Evolutionary conservation across 2,329 filamentous ascomycete species (phyloP).

Genomic region (Venturia carpophila): DNA sequence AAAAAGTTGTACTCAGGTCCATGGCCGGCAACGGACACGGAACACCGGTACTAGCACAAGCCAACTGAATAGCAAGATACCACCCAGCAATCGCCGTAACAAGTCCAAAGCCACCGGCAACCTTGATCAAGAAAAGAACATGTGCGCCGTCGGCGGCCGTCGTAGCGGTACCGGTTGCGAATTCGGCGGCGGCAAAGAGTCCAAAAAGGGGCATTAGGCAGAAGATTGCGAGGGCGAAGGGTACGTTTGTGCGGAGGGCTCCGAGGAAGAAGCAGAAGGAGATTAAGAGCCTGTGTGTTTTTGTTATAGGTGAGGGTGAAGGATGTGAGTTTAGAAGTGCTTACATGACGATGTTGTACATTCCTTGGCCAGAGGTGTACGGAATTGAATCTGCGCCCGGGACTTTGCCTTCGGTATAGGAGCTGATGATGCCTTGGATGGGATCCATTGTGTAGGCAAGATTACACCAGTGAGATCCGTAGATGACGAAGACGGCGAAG

Average conservation of each 20-base stretch:
- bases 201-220: constrained; percentile 18
- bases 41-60: constrained; percentile 14
- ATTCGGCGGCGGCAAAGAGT: constrained; percentile 26
- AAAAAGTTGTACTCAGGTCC: constrained; percentile 3
- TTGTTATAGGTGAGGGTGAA: not conserved
- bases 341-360: constrained; percentile 6
- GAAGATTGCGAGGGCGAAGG: constrained; percentile 20
- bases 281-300: constrained; percentile 22
- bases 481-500: constrained; percentile 26
- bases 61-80: constrained; percentile 18
- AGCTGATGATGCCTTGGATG: constrained; percentile 21
- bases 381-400: not conserved
- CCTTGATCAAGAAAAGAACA: constrained; percentile 22
- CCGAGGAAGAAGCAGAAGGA: constrained; percentile 25
- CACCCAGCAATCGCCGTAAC: constrained; percentile 24
- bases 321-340: too few species aligned
- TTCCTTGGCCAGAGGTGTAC: not conserved
- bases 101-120: constrained; percentile 26
- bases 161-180: constrained; percentile 20
- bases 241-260: constrained; percentile 23
- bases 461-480: constrained; percentile 25
- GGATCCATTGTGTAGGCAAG: constrained; percentile 25
- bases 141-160: constrained; percentile 22
- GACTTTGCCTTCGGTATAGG: not conserved
- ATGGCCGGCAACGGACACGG: too few species aligned